A percentile compares a stretch with the other conserved stretches of the same genome.
Conservation (phyloP, 202 grass and related monocot genomes). For the Zizania palustris region DNA sequence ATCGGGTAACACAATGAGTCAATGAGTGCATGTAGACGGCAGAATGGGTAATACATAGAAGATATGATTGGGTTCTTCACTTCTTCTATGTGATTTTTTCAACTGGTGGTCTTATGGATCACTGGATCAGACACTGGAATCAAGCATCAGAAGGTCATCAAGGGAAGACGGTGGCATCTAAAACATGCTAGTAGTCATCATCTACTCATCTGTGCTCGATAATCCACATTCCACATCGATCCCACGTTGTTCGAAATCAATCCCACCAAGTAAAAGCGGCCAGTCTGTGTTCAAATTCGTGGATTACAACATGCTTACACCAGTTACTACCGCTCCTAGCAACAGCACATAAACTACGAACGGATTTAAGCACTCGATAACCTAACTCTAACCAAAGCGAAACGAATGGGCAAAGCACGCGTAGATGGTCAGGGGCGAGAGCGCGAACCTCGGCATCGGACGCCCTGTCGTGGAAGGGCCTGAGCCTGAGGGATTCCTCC, state of each 20-base stretch:
- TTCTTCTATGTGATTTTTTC: not conserved
- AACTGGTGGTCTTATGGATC: not conserved
- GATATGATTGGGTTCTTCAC: not conserved
- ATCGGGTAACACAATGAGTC: not conserved
- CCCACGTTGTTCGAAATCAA: not conserved
- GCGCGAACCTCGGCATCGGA: constrained; percentile 59
- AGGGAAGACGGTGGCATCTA: not conserved
- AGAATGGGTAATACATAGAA: too few relatives aligned
- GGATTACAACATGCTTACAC: not conserved
- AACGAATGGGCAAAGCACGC: not conserved
- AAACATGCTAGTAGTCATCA: not conserved
- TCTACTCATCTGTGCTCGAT: not conserved
- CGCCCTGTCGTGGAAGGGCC: constrained; percentile 58
- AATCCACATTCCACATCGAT: constrained; percentile 4
- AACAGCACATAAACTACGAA: not conserved
- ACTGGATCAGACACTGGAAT: not conserved
- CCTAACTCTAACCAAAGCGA: not conserved
- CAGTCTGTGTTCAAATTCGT: not conserved
- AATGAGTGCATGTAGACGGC: too few relatives aligned
- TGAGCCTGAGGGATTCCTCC: constrained; percentile 51
- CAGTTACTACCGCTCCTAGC: not conserved
- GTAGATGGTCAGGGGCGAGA: not conserved
- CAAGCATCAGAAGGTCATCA: not conserved
- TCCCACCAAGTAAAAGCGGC: not conserved
- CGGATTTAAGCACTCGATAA: not conserved